A percentile compares a stretch with the other conserved stretches of the same genome.
Conservation (phyloP, 164 flowering plant species). For the Buxus sempervirens region DNA sequence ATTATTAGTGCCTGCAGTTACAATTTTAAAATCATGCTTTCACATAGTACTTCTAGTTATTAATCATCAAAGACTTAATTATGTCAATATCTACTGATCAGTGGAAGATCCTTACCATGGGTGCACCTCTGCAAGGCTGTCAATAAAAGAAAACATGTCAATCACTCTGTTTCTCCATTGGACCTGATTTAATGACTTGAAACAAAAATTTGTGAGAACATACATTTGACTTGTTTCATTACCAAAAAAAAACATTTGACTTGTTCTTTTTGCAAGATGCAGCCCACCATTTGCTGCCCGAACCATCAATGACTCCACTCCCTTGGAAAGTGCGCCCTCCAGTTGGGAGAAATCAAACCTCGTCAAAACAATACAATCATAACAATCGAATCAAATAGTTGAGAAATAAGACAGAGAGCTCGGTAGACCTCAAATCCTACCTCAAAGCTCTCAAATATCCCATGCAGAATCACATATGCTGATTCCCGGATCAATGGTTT, state of each 20-base stretch:
- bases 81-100: too few relatives aligned
- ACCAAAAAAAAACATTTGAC: too few relatives aligned
- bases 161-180: too few relatives aligned
- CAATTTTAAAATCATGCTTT: neutral
- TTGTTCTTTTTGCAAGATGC: slow-evolving; percentile 93
- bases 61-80: too few relatives aligned
- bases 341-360: slow-evolving; percentile 81
- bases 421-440: too few relatives aligned
- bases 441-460: too few relatives aligned
- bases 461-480: too few relatives aligned
- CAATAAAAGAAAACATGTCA: slow-evolving; percentile 3
- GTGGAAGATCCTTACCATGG: slow-evolving; percentile 61
- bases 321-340: slow-evolving; percentile 67
- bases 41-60: neutral
- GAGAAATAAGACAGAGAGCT: too few relatives aligned
- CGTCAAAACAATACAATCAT: too few relatives aligned
- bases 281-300: slow-evolving; percentile 96
- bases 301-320: slow-evolving; percentile 83
- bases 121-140: slow-evolving; percentile 91
- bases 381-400: too few relatives aligned
- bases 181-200: too few relatives aligned
- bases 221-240: slow-evolving; percentile 84
- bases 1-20: slow-evolving; percentile 90
- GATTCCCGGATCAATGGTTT: too few relatives aligned
- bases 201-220: neutral